Percentiles rank a stretch among this genome's conserved stretches.
These are phyloP conservation scores for Hawksworthiomyces lignivorus DNA, from an alignment of 2,329 filamentous ascomycete genomes.

Conservation along the genomic window DNA sequence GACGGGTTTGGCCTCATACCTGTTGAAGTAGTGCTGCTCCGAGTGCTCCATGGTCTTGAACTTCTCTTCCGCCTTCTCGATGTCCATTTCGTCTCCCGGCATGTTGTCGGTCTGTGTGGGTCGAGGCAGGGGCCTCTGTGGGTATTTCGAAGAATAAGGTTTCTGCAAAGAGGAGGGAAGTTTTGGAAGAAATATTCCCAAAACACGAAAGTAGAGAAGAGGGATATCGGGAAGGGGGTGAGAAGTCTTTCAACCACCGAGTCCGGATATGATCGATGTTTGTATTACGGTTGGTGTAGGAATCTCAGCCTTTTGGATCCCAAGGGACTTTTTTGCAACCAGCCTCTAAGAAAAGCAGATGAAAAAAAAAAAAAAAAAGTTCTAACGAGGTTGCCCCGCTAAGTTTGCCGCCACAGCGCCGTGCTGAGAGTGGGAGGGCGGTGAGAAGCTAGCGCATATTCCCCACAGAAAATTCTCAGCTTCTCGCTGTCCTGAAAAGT, in stretches of 20 bases:
- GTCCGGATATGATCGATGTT: too few species aligned
- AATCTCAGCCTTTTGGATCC: too few species aligned
- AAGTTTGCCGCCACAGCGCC: conserved; percentile 1
- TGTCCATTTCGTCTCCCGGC: conserved; percentile 45
- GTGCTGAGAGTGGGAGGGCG: conserved; percentile 6
- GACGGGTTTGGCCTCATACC: too few species aligned
- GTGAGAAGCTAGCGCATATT: conserved; percentile 1
- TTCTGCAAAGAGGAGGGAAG: too few species aligned
- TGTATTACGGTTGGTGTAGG: neutral
- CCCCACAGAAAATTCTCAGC: too few species aligned
- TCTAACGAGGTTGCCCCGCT: conserved; percentile 1
- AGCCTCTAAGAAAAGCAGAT: neutral
- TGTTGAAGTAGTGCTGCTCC: conserved; percentile 99
- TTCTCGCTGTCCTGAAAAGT: too few species aligned
- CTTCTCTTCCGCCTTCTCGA: conserved; percentile 52
- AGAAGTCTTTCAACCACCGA: too few species aligned
- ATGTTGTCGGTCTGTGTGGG: conserved; percentile 28
- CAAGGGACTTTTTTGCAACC: too few species aligned
- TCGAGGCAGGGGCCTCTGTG: conserved; percentile 1
- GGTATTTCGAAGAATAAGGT: neutral
- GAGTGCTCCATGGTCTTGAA: conserved; percentile 78
- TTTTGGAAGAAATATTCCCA: too few species aligned
- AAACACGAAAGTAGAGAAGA: too few species aligned
- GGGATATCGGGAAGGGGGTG: too few species aligned
- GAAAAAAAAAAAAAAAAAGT: conserved; percentile 5